Evolutionary conservation across 1,139 yeast species (phyloP).

Genomic region (Hemisphaericaspora xylofermentans): DNA sequence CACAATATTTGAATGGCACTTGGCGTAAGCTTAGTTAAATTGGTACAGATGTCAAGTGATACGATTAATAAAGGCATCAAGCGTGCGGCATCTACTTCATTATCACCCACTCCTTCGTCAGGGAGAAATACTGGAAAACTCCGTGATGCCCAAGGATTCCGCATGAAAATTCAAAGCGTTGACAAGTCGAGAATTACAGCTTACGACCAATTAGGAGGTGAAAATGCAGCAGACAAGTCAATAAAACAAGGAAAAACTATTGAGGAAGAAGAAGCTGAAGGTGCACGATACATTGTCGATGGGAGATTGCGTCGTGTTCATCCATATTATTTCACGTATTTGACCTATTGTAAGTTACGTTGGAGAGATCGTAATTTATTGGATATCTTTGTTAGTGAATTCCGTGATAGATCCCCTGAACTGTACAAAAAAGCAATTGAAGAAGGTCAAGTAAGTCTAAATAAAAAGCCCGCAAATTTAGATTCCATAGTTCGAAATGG

Average conservation of each 20-base stretch:
- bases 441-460: constrained; percentile 71
- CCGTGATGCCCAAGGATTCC: constrained; percentile 51
- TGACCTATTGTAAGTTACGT: constrained; percentile 86
- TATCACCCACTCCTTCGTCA: constrained; percentile 1
- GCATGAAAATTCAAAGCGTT: constrained; percentile 44
- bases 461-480: constrained; percentile 59
- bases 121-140: constrained; percentile 19
- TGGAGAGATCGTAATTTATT: constrained; percentile 83
- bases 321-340: constrained; percentile 86
- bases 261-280: constrained; percentile 53
- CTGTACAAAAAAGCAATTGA: constrained; percentile 70
- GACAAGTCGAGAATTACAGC: constrained; percentile 45
- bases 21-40: not conserved
- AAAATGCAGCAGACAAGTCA: constrained; percentile 23
- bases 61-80: constrained; percentile 18
- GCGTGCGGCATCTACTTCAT: constrained; percentile 21
- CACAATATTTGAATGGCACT: not conserved
- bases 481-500: constrained; percentile 78
- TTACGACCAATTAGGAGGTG: constrained; percentile 41
- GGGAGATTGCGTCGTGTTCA: constrained; percentile 69
- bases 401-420: constrained; percentile 72
- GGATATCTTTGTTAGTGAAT: constrained; percentile 81
- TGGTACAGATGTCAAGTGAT: constrained; percentile 8
- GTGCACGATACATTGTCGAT: constrained; percentile 51
- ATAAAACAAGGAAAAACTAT: constrained; percentile 43